These are phyloP conservation scores for Noccaea caerulescens DNA, from an alignment of 345 rosid genomes.

Conservation along the genomic window DNA sequence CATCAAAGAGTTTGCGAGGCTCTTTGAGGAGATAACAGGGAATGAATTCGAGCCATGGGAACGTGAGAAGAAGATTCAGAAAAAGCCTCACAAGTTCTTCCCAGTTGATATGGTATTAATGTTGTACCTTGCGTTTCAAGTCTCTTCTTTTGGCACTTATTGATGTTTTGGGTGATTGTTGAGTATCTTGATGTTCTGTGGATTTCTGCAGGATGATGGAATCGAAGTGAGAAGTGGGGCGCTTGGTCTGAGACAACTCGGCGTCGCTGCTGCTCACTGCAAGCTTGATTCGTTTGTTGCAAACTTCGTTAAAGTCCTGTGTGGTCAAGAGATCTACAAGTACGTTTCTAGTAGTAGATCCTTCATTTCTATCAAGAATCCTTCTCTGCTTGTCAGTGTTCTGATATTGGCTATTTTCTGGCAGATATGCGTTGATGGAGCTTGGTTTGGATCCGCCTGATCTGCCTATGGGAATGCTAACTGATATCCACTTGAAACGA, in stretches of 20 bases:
- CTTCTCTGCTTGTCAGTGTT: not conserved
- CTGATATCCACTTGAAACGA: slow-evolving; percentile 63
- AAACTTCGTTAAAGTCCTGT: slow-evolving; percentile 61
- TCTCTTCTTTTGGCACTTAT: not conserved
- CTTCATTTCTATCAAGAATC: not conserved
- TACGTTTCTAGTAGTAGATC: not conserved
- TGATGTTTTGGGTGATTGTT: not conserved
- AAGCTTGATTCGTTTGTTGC: slow-evolving; percentile 74
- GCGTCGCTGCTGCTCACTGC: slow-evolving; percentile 63
- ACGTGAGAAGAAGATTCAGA: slow-evolving; percentile 71
- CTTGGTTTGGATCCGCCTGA: slow-evolving; percentile 74
- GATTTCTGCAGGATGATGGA: slow-evolving; percentile 60
- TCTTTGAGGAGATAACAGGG: slow-evolving; percentile 74
- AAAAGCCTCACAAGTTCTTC: slow-evolving; percentile 60
- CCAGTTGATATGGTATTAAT: slow-evolving; percentile 76
- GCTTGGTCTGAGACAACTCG: slow-evolving; percentile 69
- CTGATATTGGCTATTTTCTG: not conserved
- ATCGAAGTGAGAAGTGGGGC: slow-evolving; percentile 79
- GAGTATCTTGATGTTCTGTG: not conserved
- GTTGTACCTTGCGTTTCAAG: not conserved
- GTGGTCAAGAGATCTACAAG: slow-evolving; percentile 80
- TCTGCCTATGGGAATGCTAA: slow-evolving; percentile 70
- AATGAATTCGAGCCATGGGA: slow-evolving; percentile 90
- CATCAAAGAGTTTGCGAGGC: slow-evolving; percentile 63
- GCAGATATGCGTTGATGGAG: slow-evolving; percentile 77